These are phyloP conservation scores for Lithospermum erythrorhizon DNA, from an alignment of 257 asterid species.

Conservation along the genomic window DNA sequence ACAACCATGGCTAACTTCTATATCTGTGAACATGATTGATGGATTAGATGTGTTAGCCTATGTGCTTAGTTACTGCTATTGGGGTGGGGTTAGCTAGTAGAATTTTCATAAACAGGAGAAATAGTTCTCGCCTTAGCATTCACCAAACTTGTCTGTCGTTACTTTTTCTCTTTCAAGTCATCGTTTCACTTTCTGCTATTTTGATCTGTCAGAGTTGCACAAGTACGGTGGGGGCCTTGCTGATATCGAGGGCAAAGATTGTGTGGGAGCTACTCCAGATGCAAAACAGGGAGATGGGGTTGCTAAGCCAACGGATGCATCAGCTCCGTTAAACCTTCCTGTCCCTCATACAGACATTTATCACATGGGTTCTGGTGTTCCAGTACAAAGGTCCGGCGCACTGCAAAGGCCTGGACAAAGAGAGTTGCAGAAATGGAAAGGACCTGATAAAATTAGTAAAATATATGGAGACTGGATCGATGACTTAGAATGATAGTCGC, in stretches of 20 bases:
- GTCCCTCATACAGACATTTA: conserved; percentile 12
- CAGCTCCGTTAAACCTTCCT: conserved; percentile 2
- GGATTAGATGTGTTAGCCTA: not conserved
- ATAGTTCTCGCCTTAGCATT: not conserved
- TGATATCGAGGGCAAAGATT: conserved; percentile 15
- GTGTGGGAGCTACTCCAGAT: conserved; percentile 8
- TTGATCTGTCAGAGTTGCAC: conserved; percentile 15
- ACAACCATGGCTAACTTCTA: no score
- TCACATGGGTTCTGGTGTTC: conserved; percentile 9
- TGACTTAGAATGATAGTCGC: conserved; percentile 9
- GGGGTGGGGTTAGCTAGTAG: not conserved
- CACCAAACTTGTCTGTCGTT: not conserved
- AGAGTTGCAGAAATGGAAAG: conserved; percentile 19
- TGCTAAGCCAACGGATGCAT: conserved; percentile 6
- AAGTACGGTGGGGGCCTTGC: conserved; percentile 14
- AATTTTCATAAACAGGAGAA: not conserved
- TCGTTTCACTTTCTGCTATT: not conserved
- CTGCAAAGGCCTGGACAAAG: conserved; percentile 8
- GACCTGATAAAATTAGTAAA: conserved; percentile 19
- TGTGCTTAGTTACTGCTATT: no score
- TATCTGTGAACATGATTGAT: no score
- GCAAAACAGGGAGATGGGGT: conserved; percentile 7
- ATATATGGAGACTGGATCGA: conserved; percentile 23
- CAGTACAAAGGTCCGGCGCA: conserved; percentile 8
- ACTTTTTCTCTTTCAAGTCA: not conserved